These are phyloP conservation scores for Chaetomium sp. DNA, from an alignment of 2,329 filamentous ascomycete genomes.

Conservation along the genomic window DNA sequence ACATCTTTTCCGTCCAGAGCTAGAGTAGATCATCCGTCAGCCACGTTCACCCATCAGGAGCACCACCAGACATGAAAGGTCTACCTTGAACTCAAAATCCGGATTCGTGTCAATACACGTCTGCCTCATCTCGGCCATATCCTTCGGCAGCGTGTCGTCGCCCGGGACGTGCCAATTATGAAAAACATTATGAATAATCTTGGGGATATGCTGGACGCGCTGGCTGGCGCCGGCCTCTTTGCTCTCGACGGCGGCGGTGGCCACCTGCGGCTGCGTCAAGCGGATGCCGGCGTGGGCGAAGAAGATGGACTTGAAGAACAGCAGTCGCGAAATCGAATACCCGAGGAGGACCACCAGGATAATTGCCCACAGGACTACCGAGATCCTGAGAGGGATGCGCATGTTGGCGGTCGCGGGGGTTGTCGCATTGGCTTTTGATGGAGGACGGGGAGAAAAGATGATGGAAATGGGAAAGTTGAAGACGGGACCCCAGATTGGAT, in stretches of 20 bases:
- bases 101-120: slow-evolving; percentile 62
- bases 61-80: slow-evolving; percentile 23
- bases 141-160: slow-evolving; percentile 60
- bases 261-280: slow-evolving; percentile 20
- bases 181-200: slow-evolving; percentile 26
- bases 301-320: slow-evolving; percentile 21
- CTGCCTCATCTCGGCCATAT: slow-evolving; percentile 60
- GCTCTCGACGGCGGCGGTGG: slow-evolving; percentile 5
- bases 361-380: slow-evolving; percentile 13
- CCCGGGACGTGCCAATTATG: slow-evolving; percentile 26
- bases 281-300: slow-evolving; percentile 21
- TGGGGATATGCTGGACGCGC: slow-evolving; percentile 20
- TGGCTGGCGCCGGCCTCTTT: background rate
- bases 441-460: background rate
- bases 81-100: slow-evolving; percentile 67
- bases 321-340: slow-evolving; percentile 15
- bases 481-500: background rate
- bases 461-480: background rate
- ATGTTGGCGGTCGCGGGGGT: slow-evolving; percentile 1
- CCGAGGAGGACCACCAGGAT: slow-evolving; percentile 9
- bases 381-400: slow-evolving; percentile 16
- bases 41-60: too few species aligned
- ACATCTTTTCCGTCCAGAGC: slow-evolving; percentile 70
- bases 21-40: slow-evolving; percentile 30
- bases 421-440: too few species aligned